Evolutionary conservation across 1,284 basidiomycete species (phyloP).

Genomic region (Rhodotorula sp.): DNA sequence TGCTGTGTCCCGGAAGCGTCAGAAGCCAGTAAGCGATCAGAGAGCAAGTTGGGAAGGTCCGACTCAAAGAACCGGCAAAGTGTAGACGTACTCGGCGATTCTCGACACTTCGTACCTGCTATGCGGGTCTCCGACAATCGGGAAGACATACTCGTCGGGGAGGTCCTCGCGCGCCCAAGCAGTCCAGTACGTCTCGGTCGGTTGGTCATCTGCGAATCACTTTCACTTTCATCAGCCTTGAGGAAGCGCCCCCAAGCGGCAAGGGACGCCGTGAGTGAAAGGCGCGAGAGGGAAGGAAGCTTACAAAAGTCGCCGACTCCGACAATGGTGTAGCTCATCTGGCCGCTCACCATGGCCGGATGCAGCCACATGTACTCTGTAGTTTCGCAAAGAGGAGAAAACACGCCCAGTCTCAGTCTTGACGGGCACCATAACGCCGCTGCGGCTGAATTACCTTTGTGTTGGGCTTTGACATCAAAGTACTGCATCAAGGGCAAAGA

Average conservation of each 20-base stretch:
- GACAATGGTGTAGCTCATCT: constrained; percentile 1
- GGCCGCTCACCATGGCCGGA: constrained; percentile 2
- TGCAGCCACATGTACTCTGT: constrained; percentile 2
- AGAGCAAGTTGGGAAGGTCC: too few relatives aligned
- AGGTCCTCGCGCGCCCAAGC: not conserved
- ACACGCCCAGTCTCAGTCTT: not conserved
- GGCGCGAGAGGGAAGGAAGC: not conserved
- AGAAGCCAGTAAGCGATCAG: too few relatives aligned
- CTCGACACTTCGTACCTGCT: not conserved
- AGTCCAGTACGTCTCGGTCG: constrained; percentile 1
- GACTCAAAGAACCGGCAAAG: too few relatives aligned
- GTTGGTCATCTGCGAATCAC: not conserved
- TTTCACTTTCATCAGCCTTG: not conserved
- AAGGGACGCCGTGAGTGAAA: too few relatives aligned
- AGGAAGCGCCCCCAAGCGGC: too few relatives aligned
- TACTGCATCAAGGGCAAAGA: not conserved
- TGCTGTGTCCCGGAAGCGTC: not conserved
- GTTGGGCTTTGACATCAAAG: not conserved
- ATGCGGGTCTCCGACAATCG: not conserved
- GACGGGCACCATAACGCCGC: too few relatives aligned
- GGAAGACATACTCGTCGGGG: constrained; percentile 2
- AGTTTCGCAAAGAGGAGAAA: too few relatives aligned
- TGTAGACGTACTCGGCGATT: not conserved
- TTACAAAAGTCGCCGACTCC: not conserved
- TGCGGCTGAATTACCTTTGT: too few relatives aligned